These are phyloP conservation scores for Grammothele lineata DNA, from an alignment of 768 basidiomycete species.

Conservation along the genomic window DNA sequence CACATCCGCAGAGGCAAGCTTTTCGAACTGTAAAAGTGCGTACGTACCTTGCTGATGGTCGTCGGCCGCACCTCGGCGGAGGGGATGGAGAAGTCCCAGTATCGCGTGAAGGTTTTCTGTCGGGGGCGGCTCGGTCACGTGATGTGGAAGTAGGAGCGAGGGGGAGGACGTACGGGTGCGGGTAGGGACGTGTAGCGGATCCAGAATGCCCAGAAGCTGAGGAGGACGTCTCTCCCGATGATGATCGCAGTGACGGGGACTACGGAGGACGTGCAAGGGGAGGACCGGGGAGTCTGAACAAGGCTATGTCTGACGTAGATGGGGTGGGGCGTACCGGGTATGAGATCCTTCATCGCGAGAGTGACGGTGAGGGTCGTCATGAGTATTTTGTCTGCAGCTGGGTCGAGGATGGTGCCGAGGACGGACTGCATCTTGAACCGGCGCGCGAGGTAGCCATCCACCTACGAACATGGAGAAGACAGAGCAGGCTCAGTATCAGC, in stretches of 20 bases:
- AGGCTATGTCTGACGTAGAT: background rate
- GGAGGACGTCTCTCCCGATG: slow-evolving; percentile 81
- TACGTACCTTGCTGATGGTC: slow-evolving; percentile 78
- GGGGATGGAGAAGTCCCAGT: slow-evolving; percentile 95
- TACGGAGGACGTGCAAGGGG: slow-evolving; percentile 25
- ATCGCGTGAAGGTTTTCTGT: slow-evolving; percentile 87
- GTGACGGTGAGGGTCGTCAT: slow-evolving; percentile 93
- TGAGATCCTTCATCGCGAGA: slow-evolving; percentile 73
- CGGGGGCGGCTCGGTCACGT: slow-evolving; percentile 2
- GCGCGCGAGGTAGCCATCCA: slow-evolving; percentile 89
- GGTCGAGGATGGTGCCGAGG: slow-evolving; percentile 94
- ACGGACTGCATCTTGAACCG: slow-evolving; percentile 84
- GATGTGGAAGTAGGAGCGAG: slow-evolving; percentile 1
- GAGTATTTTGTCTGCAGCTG: slow-evolving; percentile 92
- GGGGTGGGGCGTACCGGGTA: slow-evolving; percentile 63
- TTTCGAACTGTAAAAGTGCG: background rate
- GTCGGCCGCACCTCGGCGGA: slow-evolving; percentile 95
- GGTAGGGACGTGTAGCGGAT: slow-evolving; percentile 90
- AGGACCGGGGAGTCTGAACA: background rate
- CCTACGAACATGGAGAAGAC: slow-evolving; percentile 38
- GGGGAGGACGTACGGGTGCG: slow-evolving; percentile 60
- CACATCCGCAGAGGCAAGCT: background rate
- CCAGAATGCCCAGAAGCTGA: slow-evolving; percentile 88
- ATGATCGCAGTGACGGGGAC: slow-evolving; percentile 85
- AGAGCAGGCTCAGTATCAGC: slow-evolving; percentile 3